Percentiles rank a stretch among this genome's conserved stretches.
Evolutionary conservation across 345 rosid species (phyloP).

Genomic region (Bretschneidera sinensis): DNA sequence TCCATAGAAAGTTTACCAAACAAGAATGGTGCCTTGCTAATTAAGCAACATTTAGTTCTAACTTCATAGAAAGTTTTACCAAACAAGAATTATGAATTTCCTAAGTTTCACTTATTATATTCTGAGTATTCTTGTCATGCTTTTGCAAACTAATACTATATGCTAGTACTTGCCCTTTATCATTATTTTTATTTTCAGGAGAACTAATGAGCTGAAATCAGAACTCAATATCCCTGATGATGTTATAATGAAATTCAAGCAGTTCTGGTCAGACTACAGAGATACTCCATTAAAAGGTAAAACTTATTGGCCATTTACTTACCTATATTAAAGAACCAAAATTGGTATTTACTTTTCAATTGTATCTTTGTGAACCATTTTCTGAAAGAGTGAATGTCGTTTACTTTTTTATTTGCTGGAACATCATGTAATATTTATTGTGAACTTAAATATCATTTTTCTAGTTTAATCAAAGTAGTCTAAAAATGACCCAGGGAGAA

Average conservation of each 20-base stretch:
- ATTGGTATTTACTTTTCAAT: not conserved
- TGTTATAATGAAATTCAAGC: slow-evolving; percentile 55
- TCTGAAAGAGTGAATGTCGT: not conserved
- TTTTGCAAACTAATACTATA: not conserved
- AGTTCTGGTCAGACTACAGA: slow-evolving; percentile 74
- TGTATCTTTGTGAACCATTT: not conserved
- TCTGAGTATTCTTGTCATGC: not conserved
- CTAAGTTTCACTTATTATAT: too few relatives aligned
- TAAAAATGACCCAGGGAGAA: slow-evolving; percentile 50
- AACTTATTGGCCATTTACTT: not conserved
- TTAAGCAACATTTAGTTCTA: too few relatives aligned
- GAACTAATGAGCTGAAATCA: slow-evolving; percentile 80
- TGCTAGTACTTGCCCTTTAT: not conserved
- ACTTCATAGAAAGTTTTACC: too few relatives aligned
- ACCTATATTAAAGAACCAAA: too few relatives aligned
- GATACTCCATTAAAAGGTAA: slow-evolving; percentile 75
- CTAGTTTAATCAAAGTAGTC: not conserved
- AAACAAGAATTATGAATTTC: too few relatives aligned
- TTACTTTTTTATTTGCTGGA: not conserved
- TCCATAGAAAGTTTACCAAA: too few relatives aligned
- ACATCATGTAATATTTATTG: not conserved
- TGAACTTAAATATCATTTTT: not conserved
- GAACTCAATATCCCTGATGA: slow-evolving; percentile 66
- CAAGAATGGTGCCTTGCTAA: too few relatives aligned
- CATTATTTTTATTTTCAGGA: slow-evolving; percentile 35